Base-by-base conservation (phyloP, 2,329 filamentous ascomycete species). In the Epichloe festucae region DNA sequence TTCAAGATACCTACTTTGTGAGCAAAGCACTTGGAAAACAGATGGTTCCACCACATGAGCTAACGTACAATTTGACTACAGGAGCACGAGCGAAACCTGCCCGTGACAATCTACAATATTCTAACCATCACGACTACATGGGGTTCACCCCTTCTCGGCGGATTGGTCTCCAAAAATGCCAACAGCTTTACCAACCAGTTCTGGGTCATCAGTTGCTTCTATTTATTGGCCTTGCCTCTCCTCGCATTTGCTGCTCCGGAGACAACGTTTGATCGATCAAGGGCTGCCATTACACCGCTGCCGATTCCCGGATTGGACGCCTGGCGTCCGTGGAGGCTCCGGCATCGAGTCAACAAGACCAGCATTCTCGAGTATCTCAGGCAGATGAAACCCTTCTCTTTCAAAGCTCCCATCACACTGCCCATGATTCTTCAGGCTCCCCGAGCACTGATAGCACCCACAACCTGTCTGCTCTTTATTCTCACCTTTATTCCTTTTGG, bases 1-100 rank as follows among this genome's bases (percentile, higher is more conserved):
- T 82, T 47, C 71, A 77, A 46, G 78, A 82, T 56, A 75, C 74
- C 1, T 81, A 73, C 60, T 81, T 77, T 58, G 77, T 79, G 61
- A 63, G 74, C 62, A 8, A 11, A 8, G 17, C 23, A 12, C 14
- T 4, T 19, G n/a, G 12, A 35, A 34, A 21, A 5, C 23, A 4
- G 11, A 27, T 27, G 11, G 5, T 19, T 6, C 10, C 3, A 19
- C n/a, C 34, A 38, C 10, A 15, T 3, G 3, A 7, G 10, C 51
- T 48, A 19, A 55, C 36, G 11, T 15, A 11, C 27, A 2, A 6
- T 36, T 36, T 17, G 21, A 38, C 8, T 4, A 46, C 21, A 60
- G 76, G 75, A 78, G 55, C 77, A 81, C 55, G 71, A 81, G 59
- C 71, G 75, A 46, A 65, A 67, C 17, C 47, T 64, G 2, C 71